Evolutionary conservation across 2,329 filamentous ascomycete species (phyloP).

Genomic region (Epichloe typhina): DNA sequence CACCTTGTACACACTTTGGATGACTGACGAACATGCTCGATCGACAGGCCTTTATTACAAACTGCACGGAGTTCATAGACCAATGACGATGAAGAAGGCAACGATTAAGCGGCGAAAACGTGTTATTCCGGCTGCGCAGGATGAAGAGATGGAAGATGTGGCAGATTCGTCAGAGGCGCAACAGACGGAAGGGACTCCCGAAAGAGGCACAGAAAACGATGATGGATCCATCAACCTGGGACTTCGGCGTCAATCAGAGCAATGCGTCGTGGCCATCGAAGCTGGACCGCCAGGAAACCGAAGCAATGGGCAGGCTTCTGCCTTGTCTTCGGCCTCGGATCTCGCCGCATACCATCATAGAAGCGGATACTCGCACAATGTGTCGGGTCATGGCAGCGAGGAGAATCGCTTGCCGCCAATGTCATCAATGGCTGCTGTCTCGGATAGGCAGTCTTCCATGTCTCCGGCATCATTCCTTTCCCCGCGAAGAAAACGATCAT

Average conservation of each 20-base stretch:
- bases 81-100: conserved; percentile 97
- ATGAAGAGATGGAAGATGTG: conserved; percentile 35
- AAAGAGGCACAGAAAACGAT: conserved; percentile 45
- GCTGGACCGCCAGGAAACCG: conserved; percentile 28
- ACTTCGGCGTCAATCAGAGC: conserved; percentile 34
- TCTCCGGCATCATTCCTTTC: conserved; percentile 49
- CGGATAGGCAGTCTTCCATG: conserved; percentile 42
- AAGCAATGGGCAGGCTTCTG: conserved; percentile 30
- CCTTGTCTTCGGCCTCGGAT: conserved; percentile 28
- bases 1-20: background rate
- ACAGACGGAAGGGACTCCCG: conserved; percentile 24
- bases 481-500: conserved; percentile 52
- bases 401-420: conserved; percentile 47
- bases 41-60: conserved; percentile 83
- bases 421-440: conserved; percentile 28
- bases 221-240: conserved; percentile 54
- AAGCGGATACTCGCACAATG: conserved; percentile 24
- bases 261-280: conserved; percentile 29
- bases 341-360: conserved; percentile 40
- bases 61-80: conserved; percentile 82
- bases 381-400: conserved; percentile 31
- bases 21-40: background rate
- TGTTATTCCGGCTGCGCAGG: conserved; percentile 65
- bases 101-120: conserved; percentile 94
- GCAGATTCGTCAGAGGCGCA: conserved; percentile 29